Evolutionary conservation across 768 basidiomycete genomes (phyloP).

Genomic region (Lentinula sp.): DNA sequence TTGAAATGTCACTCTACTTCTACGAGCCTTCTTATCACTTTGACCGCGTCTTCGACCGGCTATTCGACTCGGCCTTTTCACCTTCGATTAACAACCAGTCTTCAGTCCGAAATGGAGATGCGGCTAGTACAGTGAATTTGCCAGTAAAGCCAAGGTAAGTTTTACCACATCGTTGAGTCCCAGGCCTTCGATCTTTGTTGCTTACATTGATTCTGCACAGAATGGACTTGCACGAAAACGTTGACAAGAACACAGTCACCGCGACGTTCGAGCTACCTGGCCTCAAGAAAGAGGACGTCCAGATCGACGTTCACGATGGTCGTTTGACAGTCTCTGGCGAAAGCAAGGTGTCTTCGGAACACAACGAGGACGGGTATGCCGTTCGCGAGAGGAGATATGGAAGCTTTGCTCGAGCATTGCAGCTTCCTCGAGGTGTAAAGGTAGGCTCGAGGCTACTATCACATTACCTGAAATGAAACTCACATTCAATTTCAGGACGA

Average conservation of each 20-base stretch:
- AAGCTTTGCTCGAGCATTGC: conserved; percentile 38
- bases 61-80: conserved; percentile 12
- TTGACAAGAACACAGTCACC: conserved; percentile 40
- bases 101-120: neutral
- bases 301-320: conserved; percentile 47
- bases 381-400: conserved; percentile 50
- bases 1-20: conserved; percentile 21
- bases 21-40: conserved; percentile 42
- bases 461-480: neutral
- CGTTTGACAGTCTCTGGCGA: conserved; percentile 51
- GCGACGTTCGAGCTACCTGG: conserved; percentile 61
- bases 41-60: conserved; percentile 40
- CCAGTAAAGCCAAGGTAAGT: conserved; percentile 26
- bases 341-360: conserved; percentile 26
- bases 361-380: conserved; percentile 33
- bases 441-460: conserved; percentile 22
- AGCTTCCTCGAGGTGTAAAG: conserved; percentile 49
- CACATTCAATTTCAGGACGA: neutral
- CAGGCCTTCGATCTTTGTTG: neutral
- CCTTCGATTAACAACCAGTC: neutral
- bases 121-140: conserved; percentile 2
- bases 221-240: conserved; percentile 14
- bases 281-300: conserved; percentile 45
- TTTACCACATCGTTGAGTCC: neutral
- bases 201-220: neutral